Evolutionary conservation across 2,329 filamentous ascomycete species (phyloP).

Genomic region (Colletotrichum tabaci): DNA sequence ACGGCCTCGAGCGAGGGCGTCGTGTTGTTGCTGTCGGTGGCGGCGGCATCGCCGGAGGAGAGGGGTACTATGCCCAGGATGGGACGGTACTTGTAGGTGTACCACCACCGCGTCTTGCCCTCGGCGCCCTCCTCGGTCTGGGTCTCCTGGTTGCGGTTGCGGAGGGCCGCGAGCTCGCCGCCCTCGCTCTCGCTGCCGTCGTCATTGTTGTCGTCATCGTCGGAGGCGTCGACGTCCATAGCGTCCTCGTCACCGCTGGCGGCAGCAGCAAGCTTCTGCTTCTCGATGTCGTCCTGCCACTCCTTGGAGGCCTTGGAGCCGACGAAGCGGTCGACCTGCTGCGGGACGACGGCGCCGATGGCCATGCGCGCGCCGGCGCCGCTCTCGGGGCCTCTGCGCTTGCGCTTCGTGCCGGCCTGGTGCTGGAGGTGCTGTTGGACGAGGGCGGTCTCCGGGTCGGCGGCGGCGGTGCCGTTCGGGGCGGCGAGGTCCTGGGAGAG

Average conservation of each 20-base stretch:
- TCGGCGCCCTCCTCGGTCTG: slow-evolving; percentile 42
- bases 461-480: slow-evolving; percentile 47
- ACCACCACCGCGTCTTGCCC: slow-evolving; percentile 72
- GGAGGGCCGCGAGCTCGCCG: slow-evolving; percentile 53
- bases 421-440: slow-evolving; percentile 33
- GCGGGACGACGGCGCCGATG: slow-evolving; percentile 60
- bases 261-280: slow-evolving; percentile 41
- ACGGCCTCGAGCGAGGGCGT: slow-evolving; percentile 79
- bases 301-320: slow-evolving; percentile 55
- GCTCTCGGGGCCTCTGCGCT: slow-evolving; percentile 63
- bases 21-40: slow-evolving; percentile 45
- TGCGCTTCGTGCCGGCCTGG: slow-evolving; percentile 65
- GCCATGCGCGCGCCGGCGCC: slow-evolving; percentile 70
- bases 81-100: slow-evolving; percentile 94
- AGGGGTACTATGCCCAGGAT: slow-evolving; percentile 80
- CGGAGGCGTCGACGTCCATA: slow-evolving; percentile 48
- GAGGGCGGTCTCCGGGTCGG: slow-evolving; percentile 40
- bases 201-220: slow-evolving; percentile 52
- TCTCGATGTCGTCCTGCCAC: slow-evolving; percentile 49
- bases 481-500: slow-evolving; percentile 77
- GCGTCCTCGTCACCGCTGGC: slow-evolving; percentile 53
- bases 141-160: slow-evolving; percentile 46
- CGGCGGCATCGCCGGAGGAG: slow-evolving; percentile 16
- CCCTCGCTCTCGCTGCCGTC: slow-evolving; percentile 52
- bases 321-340: slow-evolving; percentile 53